These are phyloP conservation scores for Holtermannia corniformis DNA, from an alignment of 768 basidiomycete species.

Conservation along the genomic window DNA sequence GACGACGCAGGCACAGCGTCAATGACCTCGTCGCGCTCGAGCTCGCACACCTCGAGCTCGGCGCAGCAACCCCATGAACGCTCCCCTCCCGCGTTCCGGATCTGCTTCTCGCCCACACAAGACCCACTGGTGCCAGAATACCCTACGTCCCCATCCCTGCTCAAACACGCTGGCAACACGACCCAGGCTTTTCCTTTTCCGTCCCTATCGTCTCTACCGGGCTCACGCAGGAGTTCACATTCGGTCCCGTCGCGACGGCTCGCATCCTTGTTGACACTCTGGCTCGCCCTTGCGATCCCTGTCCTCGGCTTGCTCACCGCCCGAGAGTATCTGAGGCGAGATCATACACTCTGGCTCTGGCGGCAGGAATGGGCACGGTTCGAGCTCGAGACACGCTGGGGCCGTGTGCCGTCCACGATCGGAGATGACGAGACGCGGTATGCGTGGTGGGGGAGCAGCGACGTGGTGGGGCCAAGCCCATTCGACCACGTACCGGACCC, in stretches of 20 bases:
- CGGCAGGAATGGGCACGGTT: not conserved
- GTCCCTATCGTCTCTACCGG: no score
- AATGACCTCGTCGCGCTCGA: no score
- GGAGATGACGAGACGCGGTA: slow-evolving; percentile 14
- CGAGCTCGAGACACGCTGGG: not conserved
- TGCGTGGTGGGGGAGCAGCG: slow-evolving; percentile 34
- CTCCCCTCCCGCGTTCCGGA: no score
- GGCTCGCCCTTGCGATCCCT: not conserved
- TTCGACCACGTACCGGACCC: slow-evolving; percentile 26
- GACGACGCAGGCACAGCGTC: no score
- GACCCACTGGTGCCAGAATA: no score
- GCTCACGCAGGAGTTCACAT: not conserved
- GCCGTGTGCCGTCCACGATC: not conserved
- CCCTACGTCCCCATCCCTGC: not conserved
- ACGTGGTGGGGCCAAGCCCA: slow-evolving; percentile 31
- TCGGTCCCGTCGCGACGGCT: not conserved
- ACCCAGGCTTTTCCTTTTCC: not conserved
- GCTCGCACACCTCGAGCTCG: no score
- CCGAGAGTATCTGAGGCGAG: not conserved
- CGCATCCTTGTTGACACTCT: not conserved
- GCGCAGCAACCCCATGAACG: no score
- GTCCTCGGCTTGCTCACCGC: not conserved
- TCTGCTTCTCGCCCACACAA: no score
- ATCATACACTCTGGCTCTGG: not conserved
- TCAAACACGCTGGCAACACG: not conserved